Evolutionary conservation across 805 yeast species (phyloP), one percentile per base, ranked within the genome.

Genomic region (Dipodascopsis tothii): DNA sequence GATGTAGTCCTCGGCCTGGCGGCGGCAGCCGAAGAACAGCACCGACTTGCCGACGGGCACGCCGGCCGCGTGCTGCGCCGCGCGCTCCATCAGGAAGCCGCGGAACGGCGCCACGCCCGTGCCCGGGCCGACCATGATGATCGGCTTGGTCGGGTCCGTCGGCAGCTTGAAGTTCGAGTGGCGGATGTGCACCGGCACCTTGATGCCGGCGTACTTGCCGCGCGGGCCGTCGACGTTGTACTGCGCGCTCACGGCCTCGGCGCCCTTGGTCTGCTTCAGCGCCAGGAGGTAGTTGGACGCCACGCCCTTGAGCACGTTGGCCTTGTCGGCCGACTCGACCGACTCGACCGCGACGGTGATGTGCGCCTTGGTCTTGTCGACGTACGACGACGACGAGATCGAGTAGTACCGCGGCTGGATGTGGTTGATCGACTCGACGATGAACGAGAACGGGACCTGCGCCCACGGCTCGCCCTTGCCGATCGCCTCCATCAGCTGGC

Each of bases 81-180:
- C 83, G 58, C 88, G 81, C 62, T 90, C 98, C 68, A 94, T 80
- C 30, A 90, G 66, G 55, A 90, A 90, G 3, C 95, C 98, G 69
- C 98, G 80, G 71, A 92, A 85, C 50, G 98, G 98, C 6, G 98
- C 97, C 40, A 90, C 90, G 64, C 98, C 98, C 2, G 98, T 92
- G 53, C 98, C 98, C 37, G 98, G 97, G 22, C 98, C 98, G 59
- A 90, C 74, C 82, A 88, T 77, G 57, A 90, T 86, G 19, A 90
- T 73, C 16, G 97, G 96, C 25, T 80, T 77, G 2, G 75, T 65
- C 25, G 94, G 81, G 60, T 85, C 84, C 5, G 87, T 72, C 18
- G 98, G 98, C 52, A 92, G 72, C 70, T 87, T 88, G 72, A 90
- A 92, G 45, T 90, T 83, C 4, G 97, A 88, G 66, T 92, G 86